These are phyloP conservation scores for Eucalyptus camaldulensis DNA, from an alignment of 345 rosid genomes.

Conservation along the genomic window DNA sequence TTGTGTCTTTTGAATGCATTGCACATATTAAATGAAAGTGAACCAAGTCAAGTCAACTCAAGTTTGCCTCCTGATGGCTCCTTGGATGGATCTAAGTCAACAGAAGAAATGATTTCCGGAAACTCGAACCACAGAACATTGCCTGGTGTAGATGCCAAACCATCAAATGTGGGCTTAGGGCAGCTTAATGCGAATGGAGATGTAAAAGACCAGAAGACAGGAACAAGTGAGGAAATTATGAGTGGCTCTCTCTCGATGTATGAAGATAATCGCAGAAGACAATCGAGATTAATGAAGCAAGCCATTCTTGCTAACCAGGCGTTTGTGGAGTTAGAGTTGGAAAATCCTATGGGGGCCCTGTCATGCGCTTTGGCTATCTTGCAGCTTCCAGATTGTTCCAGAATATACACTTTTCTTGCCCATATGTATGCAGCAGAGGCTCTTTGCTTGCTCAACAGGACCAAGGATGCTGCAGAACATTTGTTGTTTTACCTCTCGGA, in stretches of 20 bases:
- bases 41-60: slow-evolving; percentile 15
- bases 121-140: slow-evolving; percentile 25
- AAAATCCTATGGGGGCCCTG: slow-evolving; percentile 72
- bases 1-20: slow-evolving; percentile 70
- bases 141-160: slow-evolving; percentile 19
- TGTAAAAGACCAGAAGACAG: slow-evolving; percentile 64
- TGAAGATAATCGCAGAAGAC: slow-evolving; percentile 32
- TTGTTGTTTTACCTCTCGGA: slow-evolving; percentile 55
- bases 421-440: slow-evolving; percentile 93
- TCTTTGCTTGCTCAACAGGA: slow-evolving; percentile 72
- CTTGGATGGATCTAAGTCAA: slow-evolving; percentile 31
- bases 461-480: slow-evolving; percentile 73
- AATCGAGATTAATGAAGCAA: slow-evolving; percentile 54
- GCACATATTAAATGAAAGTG: slow-evolving; percentile 46
- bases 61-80: slow-evolving; percentile 22
- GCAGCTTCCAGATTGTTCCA: slow-evolving; percentile 58
- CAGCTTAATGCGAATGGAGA: slow-evolving; percentile 61
- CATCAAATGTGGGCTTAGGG: slow-evolving; percentile 25
- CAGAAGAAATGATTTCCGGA: slow-evolving; percentile 19
- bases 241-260: slow-evolving; percentile 39
- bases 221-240: slow-evolving; percentile 37
- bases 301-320: slow-evolving; percentile 76
- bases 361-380: slow-evolving; percentile 58
- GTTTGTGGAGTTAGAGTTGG: slow-evolving; percentile 81
- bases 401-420: slow-evolving; percentile 60